Base-by-base conservation (phyloP, 1,284 basidiomycete genomes). In the Leccinum subrobustum region DNA sequence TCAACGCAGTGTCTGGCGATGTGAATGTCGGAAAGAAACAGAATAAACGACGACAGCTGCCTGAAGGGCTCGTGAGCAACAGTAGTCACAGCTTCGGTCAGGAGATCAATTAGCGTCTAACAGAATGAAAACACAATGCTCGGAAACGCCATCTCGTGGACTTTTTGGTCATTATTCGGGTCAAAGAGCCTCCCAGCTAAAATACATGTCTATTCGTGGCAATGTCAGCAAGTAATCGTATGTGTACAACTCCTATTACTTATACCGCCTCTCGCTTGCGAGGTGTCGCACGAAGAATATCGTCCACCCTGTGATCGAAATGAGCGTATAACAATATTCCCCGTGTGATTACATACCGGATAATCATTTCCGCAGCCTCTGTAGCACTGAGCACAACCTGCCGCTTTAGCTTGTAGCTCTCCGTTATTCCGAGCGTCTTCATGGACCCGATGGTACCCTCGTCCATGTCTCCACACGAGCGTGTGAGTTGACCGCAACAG, bases 301-400 rank as follows among this genome's bases (percentile, higher is more conserved):
- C 23, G 23, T 25, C 23, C 23, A 25, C 23, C 23, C 23, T 25
- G 57, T 56, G 27, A 12, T 48, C 25, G 12, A 51, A 61, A 59
- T 62, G 57, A 67, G 63, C 56, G 44, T n/a, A 56, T 53, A 54
- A 6, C 33, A 14, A 47, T 25, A 48, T 23, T 23, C 23, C 20
- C 20, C 20, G 12, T 3, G 6, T 25, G 23, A 25, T 16, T 50
- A 83, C 92, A 39, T 77, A 95, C 87, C 96, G 85, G 67, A 99
- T 83, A 67, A 98, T 98, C 95, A 99, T 98, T 81, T 99, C 97
- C 2, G 95, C 92, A 8, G 96, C 97, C 76, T 99, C 97, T 64
- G 89, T 95, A 1, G 97, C 96, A 68, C 92, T 95, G 57, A 93
- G 78, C 3, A 99, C 90, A 0, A 99, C 96, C 77, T 98, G 96